A percentile compares a stretch with the other conserved stretches of the same genome.
These are phyloP conservation scores for Yamadazyma laniorum DNA, from an alignment of 805 yeast species.

Conservation along the genomic window DNA sequence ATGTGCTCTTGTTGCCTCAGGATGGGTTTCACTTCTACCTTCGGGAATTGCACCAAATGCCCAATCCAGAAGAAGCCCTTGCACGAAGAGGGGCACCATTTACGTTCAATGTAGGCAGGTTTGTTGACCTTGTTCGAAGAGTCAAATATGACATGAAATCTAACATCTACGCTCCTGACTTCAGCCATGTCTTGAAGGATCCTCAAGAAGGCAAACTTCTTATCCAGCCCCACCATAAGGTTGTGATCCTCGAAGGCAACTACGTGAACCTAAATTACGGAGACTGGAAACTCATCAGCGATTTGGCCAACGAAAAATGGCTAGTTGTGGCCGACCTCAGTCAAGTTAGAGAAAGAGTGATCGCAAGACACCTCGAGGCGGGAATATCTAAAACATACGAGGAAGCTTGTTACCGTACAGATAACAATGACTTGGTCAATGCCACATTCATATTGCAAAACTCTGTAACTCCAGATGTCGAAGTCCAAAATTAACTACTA, in stretches of 20 bases:
- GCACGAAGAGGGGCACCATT: conserved; percentile 78
- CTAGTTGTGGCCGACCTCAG: conserved; percentile 47
- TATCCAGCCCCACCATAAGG: conserved; percentile 46
- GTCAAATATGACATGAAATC: conserved; percentile 13
- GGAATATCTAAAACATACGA: conserved; percentile 48
- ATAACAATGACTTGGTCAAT: conserved; percentile 61
- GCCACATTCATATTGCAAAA: conserved; percentile 23
- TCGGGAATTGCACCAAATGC: conserved; percentile 34
- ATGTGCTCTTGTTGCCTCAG: conserved; percentile 31
- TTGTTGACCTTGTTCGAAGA: conserved; percentile 23
- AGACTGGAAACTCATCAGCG: conserved; percentile 57
- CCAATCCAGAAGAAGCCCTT: conserved; percentile 56
- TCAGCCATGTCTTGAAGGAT: conserved; percentile 72
- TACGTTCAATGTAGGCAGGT: conserved; percentile 68
- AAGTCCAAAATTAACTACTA: background rate
- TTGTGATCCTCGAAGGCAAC: conserved; percentile 46
- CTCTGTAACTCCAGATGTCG: conserved; percentile 1
- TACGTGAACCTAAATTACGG: conserved; percentile 60
- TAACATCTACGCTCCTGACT: conserved; percentile 57
- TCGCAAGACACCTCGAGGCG: conserved; percentile 60
- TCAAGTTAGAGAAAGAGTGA: conserved; percentile 55
- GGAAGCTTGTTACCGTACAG: conserved; percentile 52
- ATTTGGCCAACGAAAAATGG: conserved; percentile 45
- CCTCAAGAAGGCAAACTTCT: conserved; percentile 58
- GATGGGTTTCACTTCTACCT: conserved; percentile 42